Evolutionary conservation across 257 asterid genomes (phyloP), one percentile per base, ranked within the genome.

Genomic region (Solanum sitiens): DNA sequence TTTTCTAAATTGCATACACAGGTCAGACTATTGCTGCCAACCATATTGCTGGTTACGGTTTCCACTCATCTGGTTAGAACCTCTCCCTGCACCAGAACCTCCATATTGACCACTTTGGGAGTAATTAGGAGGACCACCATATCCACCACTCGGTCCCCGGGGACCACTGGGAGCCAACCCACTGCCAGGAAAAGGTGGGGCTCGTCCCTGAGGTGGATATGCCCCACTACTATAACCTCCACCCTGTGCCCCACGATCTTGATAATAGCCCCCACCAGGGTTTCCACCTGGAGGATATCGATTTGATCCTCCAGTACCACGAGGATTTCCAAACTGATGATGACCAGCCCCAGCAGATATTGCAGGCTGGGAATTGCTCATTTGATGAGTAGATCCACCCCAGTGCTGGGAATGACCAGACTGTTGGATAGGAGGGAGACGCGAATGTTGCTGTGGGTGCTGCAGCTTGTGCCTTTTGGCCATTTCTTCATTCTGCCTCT

Each of bases 381-480:
- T 86, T 45, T 92, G 95, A 86, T 93, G 94, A 80, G 90, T 90
- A 13, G 95, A 90, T 37, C 93, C 94, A 30, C 86, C 89, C 98
- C 98, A 94, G 71, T 94, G 96, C 86, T 89, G 98, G 30, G 93
- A 87, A 86, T 94, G 95, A 86, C 94, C 98, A 0, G 94, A 35
- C 56, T 94, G 98, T 86, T 96, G 99, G 88, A 96, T 90, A 33
- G 99, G 99, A 71, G 98, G 98, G 89, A 95, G 87, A 61, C 97
- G 98, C 65, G 97, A 86, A 71, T 96, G 98, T 84, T 92, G 98
- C 37, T 94, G 99, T 20, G 98, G 96, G 71, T 96, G 95, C 89
- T 89, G 98, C 83, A 91, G 14, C 90, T 97, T 96, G 88, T 94
- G 98, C 84, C 98, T 89, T 88, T 95, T 97, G n/a, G 99, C 97